Conservation (phyloP, 164 flowering plant genomes). For the Stephania yunnanensis region DNA sequence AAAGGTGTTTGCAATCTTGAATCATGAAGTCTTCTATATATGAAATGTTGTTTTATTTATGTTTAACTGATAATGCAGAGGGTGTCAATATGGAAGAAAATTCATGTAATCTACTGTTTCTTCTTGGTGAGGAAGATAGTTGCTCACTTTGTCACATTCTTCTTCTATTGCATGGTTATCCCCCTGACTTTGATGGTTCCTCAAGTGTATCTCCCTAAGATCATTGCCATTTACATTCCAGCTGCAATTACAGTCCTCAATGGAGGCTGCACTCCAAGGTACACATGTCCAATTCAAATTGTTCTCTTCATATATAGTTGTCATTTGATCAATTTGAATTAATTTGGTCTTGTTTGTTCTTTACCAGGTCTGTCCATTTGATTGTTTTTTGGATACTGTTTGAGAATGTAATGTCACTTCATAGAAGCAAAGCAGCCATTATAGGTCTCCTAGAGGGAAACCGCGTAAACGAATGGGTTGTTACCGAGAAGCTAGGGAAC, state of each 20-base stretch:
- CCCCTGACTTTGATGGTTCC: conserved; percentile 52
- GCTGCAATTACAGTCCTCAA: conserved; percentile 60
- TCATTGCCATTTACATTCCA: conserved; percentile 53
- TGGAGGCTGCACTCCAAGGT: conserved; percentile 57
- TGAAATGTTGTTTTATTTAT: background rate
- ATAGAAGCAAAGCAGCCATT: conserved; percentile 57
- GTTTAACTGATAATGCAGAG: conserved; percentile 37
- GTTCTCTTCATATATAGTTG: background rate
- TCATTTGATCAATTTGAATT: background rate
- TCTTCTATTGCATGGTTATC: conserved; percentile 65
- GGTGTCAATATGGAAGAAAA: conserved; percentile 57
- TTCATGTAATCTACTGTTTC: conserved; percentile 57
- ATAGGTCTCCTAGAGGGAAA: conserved; percentile 63
- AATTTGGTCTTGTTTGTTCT: background rate
- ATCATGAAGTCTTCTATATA: background rate
- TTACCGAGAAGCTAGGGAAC: conserved; percentile 66
- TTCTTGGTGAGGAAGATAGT: conserved; percentile 72
- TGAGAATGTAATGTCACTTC: conserved; percentile 81
- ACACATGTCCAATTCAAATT: background rate
- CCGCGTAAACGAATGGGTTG: conserved; percentile 75
- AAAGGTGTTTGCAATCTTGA: background rate
- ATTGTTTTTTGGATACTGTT: conserved; percentile 69
- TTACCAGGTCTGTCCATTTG: conserved; percentile 56
- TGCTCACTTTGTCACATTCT: conserved; percentile 65
- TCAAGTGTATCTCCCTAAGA: conserved; percentile 47